These are phyloP conservation scores for Jamesozyma jinghongensis DNA, from an alignment of 805 yeast genomes.

Conservation along the genomic window DNA sequence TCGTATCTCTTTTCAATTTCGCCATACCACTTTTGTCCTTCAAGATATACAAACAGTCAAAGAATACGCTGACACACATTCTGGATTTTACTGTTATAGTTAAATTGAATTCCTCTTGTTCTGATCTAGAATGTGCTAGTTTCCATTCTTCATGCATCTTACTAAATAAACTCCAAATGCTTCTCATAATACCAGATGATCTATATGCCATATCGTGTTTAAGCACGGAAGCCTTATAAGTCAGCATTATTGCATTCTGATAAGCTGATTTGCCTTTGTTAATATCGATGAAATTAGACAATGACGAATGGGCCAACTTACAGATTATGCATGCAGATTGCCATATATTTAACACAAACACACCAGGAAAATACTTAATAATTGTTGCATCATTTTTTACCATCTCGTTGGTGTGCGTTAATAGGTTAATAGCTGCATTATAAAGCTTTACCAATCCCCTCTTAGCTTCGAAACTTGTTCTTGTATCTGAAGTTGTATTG, in stretches of 20 bases:
- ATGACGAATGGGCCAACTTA: conserved; percentile 66
- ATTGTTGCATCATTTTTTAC: conserved; percentile 51
- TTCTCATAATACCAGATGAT: conserved; percentile 87
- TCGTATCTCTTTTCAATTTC: conserved; percentile 37
- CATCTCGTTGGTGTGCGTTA: conserved; percentile 57
- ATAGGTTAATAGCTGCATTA: conserved; percentile 65
- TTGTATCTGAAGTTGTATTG: conserved; percentile 31
- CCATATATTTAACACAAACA: conserved; percentile 76
- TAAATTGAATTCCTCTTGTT: conserved; percentile 27
- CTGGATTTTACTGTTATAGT: conserved; percentile 62
- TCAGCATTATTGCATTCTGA: conserved; percentile 54
- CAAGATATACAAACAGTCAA: conserved; percentile 78
- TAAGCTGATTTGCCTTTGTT: conserved; percentile 64
- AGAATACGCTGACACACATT: conserved; percentile 87
- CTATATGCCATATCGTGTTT: conserved; percentile 91
- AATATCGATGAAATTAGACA: conserved; percentile 56
- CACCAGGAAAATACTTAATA: conserved; percentile 74
- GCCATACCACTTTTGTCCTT: conserved; percentile 86
- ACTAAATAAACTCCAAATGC: conserved; percentile 83
- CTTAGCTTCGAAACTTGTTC: conserved; percentile 46
- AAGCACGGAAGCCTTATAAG: conserved; percentile 72
- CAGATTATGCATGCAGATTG: conserved; percentile 84
- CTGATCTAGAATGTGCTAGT: conserved; percentile 11
- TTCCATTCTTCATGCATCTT: conserved; percentile 49
- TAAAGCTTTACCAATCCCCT: conserved; percentile 69